Base-by-base conservation (phyloP, 768 basidiomycete genomes). In the Tricholoma hemisulphureum region DNA sequence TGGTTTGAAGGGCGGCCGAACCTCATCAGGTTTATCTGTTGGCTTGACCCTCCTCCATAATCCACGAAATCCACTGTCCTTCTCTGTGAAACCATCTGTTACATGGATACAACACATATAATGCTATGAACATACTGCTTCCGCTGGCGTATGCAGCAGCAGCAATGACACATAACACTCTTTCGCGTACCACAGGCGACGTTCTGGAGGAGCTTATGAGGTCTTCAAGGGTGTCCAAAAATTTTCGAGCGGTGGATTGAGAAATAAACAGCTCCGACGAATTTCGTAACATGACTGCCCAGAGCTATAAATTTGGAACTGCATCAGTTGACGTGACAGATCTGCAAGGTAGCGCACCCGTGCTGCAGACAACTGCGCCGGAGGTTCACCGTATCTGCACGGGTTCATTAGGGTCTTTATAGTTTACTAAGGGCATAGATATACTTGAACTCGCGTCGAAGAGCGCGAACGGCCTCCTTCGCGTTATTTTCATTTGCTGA, bases 211-310 rank as follows among this genome's bases (percentile, higher is more conserved):
- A 83, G 2, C 71, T 75, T 3, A 93, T 73, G 18, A 91, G 80
- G 16, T 93, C 89, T 59, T 93, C 92, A 16, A 94, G 74, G 1
- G 83, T 85, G 52, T 92, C 88, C 18, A 90, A 71, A 65, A 94
- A 94, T 68, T 93, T 93, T 64, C 85, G 84, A 29, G 86, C 78
- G 13, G 83, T 80, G 35, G 84, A 87, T 63, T 91, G 86, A 11
- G 80, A 70, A 32, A 91, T 81, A 65, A 95, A 93, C 13, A 82
- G 66, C 9, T 87, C 84, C 0, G 86, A 82, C 3, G 87, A 86
- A 66, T 95, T 95, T 26, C 86, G 85, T 34, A 95, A 80, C 87
- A 95, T 89, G 63, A 95, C 87, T 2, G 93, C 88, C 94, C 93
- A 95, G 6, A 97, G 68, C 89, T 92, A 49, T 20, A 28, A 14